Evolutionary conservation across 176 grass and related monocot species (phyloP).

Genomic region (Cenchrus fungigraminus): DNA sequence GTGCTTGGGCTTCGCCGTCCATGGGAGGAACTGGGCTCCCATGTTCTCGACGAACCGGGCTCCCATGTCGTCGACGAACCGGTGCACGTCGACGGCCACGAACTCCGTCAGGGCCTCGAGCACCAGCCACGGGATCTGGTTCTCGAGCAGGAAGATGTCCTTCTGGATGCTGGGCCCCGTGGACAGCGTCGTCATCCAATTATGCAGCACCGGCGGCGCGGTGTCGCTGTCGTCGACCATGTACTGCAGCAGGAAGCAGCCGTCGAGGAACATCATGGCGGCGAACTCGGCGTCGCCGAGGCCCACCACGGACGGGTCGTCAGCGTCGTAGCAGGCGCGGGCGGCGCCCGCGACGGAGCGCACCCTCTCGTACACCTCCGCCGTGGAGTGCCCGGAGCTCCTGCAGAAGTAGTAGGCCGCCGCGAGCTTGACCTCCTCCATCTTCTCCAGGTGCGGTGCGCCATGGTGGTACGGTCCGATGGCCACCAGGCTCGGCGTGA

Average conservation of each 20-base stretch:
- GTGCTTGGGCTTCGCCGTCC: too few relatives aligned
- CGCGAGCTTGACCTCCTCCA: conserved; percentile 18
- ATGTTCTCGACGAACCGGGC: background rate
- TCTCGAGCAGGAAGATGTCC: conserved; percentile 40
- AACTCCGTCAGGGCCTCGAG: background rate
- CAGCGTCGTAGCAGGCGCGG: background rate
- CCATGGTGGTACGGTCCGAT: conserved; percentile 16
- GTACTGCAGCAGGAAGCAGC: conserved; percentile 35
- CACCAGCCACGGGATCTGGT: conserved; percentile 40
- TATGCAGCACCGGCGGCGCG: background rate
- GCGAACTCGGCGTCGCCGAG: background rate
- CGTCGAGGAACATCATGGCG: conserved; percentile 27
- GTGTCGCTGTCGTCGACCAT: background rate
- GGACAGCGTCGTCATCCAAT: background rate
- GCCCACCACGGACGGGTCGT: rapidly evolving
- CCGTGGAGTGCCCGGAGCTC: rapidly evolving
- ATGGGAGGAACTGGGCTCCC: background rate
- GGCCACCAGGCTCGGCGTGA: conserved; percentile 4
- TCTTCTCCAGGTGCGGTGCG: background rate
- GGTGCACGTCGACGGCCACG: background rate
- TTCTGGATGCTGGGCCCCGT: background rate
- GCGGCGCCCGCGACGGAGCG: background rate
- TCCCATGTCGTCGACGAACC: background rate
- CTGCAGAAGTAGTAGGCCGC: background rate
- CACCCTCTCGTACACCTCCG: background rate